Percentiles rank a stretch among this genome's conserved stretches.
These are phyloP conservation scores for Drechslerella stenobrocha DNA, from an alignment of 2,329 filamentous ascomycete species.

Conservation along the genomic window DNA sequence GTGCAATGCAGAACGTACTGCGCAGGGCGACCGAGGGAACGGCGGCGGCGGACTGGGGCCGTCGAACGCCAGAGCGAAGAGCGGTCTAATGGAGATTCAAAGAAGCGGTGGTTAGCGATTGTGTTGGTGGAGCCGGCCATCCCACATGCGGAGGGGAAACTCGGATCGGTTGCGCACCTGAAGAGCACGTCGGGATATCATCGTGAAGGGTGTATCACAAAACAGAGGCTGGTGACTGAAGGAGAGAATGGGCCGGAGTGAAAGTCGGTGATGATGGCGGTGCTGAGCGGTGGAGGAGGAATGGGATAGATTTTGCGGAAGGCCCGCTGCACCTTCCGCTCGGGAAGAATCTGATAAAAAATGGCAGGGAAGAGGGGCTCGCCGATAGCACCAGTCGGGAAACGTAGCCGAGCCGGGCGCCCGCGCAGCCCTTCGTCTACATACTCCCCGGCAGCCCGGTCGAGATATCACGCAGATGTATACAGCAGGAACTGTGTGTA, in stretches of 20 bases:
- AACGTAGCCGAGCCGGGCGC: neutral
- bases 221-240: neutral
- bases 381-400: neutral
- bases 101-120: slow-evolving; percentile 13
- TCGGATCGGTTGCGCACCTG: slow-evolving; percentile 17
- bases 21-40: slow-evolving; percentile 34
- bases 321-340: slow-evolving; percentile 3
- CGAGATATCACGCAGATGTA: neutral
- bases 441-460: neutral
- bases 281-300: neutral
- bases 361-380: slow-evolving; percentile 5
- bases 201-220: slow-evolving; percentile 4
- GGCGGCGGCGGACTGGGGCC: slow-evolving; percentile 29
- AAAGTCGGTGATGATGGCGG: slow-evolving; percentile 2
- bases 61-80: slow-evolving; percentile 39
- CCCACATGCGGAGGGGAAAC: slow-evolving; percentile 23
- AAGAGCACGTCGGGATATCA: slow-evolving; percentile 45
- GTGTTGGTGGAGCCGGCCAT: slow-evolving; percentile 12
- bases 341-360: slow-evolving; percentile 11
- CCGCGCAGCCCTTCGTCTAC: neutral
- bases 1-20: slow-evolving; percentile 13
- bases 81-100: slow-evolving; percentile 19
- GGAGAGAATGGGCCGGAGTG: slow-evolving; percentile 8
- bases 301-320: slow-evolving; percentile 13
- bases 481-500: too few relatives aligned